Evolutionary conservation across 2,329 filamentous ascomycete species (phyloP).

Genomic region (Penicillium janthinellum): DNA sequence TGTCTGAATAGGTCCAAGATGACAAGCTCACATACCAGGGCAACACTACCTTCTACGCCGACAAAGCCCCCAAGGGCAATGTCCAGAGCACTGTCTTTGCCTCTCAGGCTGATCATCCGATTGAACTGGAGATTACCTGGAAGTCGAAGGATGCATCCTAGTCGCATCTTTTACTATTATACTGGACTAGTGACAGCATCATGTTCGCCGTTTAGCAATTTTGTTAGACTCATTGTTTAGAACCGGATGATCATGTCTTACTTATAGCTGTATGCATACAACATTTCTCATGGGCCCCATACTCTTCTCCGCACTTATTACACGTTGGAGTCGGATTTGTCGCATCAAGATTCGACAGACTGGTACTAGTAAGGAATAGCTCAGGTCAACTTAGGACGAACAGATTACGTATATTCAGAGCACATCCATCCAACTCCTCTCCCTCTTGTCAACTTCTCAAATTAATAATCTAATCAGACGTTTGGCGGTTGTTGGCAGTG

Average conservation of each 20-base stretch:
- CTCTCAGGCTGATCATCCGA: conserved; percentile 33
- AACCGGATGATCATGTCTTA: neutral
- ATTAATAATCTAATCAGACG: neutral
- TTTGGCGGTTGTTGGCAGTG: neutral
- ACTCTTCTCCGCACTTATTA: neutral
- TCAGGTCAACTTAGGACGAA: neutral
- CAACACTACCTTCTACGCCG: conserved; percentile 42
- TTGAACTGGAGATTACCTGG: conserved; percentile 41
- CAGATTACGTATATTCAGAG: neutral
- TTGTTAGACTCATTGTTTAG: neutral
- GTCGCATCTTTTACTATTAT: neutral
- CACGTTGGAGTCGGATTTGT: neutral
- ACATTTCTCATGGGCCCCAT: neutral
- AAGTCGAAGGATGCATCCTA: conserved; percentile 15
- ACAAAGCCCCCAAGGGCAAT: conserved; percentile 40
- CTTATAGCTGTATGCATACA: neutral
- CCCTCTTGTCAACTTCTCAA: neutral
- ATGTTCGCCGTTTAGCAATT: neutral
- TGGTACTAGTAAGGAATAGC: neutral
- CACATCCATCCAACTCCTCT: neutral
- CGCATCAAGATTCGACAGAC: neutral
- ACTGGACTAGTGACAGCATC: neutral
- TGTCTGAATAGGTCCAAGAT: conserved; percentile 32
- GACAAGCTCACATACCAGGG: conserved; percentile 36
- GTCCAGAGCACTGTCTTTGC: conserved; percentile 39